These are phyloP conservation scores for Artemisia tridentata DNA, from an alignment of 129 eudicot genomes.

Conservation along the genomic window DNA sequence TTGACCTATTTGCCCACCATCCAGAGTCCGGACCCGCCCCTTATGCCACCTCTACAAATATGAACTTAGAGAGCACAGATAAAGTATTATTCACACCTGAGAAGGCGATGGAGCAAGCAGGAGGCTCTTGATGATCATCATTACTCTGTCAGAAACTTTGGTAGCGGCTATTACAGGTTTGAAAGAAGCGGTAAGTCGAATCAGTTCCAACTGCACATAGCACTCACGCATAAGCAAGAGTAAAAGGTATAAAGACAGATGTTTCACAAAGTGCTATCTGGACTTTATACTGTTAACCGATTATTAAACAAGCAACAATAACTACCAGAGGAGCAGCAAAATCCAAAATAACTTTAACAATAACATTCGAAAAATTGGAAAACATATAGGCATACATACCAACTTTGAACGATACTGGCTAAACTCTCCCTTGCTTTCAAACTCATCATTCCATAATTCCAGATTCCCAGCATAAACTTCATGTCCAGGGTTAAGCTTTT, in stretches of 20 bases:
- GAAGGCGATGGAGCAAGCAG: slow-evolving; percentile 48
- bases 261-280: slow-evolving; percentile 3
- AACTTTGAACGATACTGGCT: slow-evolving; percentile 85
- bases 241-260: background rate
- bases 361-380: background rate
- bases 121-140: slow-evolving; percentile 50
- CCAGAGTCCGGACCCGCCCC: slow-evolving; percentile 4
- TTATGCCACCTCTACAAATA: slow-evolving; percentile 13
- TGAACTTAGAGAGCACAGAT: slow-evolving; percentile 3
- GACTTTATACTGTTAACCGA: background rate
- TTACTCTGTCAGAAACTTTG: slow-evolving; percentile 64
- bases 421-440: slow-evolving; percentile 84
- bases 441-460: slow-evolving; percentile 89
- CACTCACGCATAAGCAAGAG: slow-evolving; percentile 18
- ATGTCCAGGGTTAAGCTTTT: slow-evolving; percentile 62
- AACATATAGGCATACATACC: slow-evolving; percentile 41
- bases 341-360: slow-evolving; percentile 1
- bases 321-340: background rate
- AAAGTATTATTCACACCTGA: slow-evolving; percentile 47
- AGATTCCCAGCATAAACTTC: slow-evolving; percentile 46
- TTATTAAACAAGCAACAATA: background rate
- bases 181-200: slow-evolving; percentile 59
- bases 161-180: slow-evolving; percentile 79
- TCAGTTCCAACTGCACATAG: slow-evolving; percentile 74
- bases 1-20: background rate